phyloP scores from a whole-genome alignment of 306 rosid genomes.

The Amphicarpaea edgeworthii region DNA sequence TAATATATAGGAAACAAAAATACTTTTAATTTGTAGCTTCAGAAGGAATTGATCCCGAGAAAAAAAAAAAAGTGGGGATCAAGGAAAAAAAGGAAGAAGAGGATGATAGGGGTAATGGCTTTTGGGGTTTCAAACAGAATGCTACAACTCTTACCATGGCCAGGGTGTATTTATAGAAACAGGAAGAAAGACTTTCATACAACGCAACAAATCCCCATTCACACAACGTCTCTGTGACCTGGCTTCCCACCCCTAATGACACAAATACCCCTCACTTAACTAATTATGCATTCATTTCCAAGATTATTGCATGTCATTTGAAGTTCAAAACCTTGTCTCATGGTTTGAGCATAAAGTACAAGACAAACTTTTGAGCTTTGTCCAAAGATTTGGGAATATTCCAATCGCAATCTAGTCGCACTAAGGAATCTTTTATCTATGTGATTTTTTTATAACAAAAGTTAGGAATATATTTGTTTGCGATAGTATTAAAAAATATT shows the following conservation, averaged over 20 bases:
- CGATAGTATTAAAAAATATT: background rate
- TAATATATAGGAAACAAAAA: background rate
- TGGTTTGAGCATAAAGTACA: background rate
- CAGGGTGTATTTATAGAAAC: conserved; percentile 70
- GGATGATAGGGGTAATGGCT: background rate
- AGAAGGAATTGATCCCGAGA: conserved; percentile 7
- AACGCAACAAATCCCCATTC: conserved; percentile 31
- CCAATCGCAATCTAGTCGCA: background rate
- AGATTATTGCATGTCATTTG: background rate
- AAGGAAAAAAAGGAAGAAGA: background rate
- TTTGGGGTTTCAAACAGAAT: background rate
- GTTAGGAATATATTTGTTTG: background rate
- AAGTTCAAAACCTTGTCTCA: background rate
- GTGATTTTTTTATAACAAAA: background rate
- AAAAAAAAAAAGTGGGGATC: conserved; percentile 38
- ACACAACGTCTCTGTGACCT: conserved; percentile 27
- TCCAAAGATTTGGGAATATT: background rate
- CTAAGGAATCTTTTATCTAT: background rate
- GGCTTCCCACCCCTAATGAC: background rate
- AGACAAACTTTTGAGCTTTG: background rate
- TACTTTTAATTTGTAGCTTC: no score
- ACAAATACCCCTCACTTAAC: background rate
- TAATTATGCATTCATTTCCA: background rate
- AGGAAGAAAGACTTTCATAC: background rate
- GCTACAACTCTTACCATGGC: background rate